Conservation (phyloP, 345 rosid species). For the Salix koriyanagi region DNA sequence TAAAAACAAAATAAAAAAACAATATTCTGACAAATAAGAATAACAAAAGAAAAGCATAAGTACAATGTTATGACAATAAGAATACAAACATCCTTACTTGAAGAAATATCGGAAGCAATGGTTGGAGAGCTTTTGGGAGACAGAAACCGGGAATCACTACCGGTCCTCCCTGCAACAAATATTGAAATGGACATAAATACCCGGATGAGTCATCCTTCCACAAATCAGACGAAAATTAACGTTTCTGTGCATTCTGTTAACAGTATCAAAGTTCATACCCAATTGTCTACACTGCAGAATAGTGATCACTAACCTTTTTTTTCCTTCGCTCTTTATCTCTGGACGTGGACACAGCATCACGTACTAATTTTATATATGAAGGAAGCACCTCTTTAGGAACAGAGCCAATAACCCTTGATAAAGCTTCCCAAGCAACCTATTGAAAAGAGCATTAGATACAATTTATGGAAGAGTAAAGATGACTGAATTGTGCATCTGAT, state of each 20-base stretch:
- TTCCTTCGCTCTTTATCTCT: conserved; percentile 89
- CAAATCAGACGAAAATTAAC: neutral
- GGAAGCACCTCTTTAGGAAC: conserved; percentile 94
- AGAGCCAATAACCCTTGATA: conserved; percentile 75
- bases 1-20: neutral
- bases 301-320: conserved; percentile 57
- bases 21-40: neutral
- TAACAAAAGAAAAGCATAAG: neutral
- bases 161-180: conserved; percentile 68
- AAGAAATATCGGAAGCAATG: conserved; percentile 86
- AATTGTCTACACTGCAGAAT: conserved; percentile 5
- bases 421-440: conserved; percentile 95
- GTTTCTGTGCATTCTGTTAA: neutral
- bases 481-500: conserved; percentile 1
- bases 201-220: neutral
- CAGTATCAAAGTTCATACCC: neutral
- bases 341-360: conserved; percentile 92
- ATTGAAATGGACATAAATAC: neutral
- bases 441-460: conserved; percentile 21
- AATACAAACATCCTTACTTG: conserved; percentile 49
- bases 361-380: conserved; percentile 76
- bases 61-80: neutral
- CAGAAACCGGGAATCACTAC: conserved; percentile 88
- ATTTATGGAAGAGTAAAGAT: conserved; percentile 6
- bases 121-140: conserved; percentile 91